These are phyloP conservation scores for Dioscorea alata DNA, from an alignment of 106 monocot species.

Conservation along the genomic window DNA sequence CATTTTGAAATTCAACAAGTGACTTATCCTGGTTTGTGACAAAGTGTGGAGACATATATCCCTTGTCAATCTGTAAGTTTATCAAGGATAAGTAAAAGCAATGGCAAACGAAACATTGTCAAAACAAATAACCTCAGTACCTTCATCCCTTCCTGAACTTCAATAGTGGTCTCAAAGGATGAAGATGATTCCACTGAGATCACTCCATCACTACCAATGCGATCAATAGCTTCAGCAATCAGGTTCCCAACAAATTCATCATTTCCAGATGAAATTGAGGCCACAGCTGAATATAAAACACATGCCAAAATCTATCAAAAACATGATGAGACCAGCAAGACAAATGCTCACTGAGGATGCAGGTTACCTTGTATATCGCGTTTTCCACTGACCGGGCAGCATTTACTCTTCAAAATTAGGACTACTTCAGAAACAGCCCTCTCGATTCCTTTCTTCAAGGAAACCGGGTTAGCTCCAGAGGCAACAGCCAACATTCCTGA, in stretches of 20 bases:
- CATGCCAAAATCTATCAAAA: neutral
- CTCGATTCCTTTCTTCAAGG: constrained; percentile 91
- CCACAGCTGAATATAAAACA: constrained; percentile 30
- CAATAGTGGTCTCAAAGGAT: constrained; percentile 53
- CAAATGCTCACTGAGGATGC: constrained; percentile 32
- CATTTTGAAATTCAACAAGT: constrained; percentile 85
- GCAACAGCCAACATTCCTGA: constrained; percentile 67
- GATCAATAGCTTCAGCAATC: constrained; percentile 62
- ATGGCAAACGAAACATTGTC: neutral
- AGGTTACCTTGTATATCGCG: constrained; percentile 67
- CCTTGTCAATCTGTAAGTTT: constrained; percentile 73
- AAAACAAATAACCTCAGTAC: constrained; percentile 19
- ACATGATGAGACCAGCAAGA: constrained; percentile 52
- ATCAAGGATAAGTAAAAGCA: neutral
- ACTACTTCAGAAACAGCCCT: constrained; percentile 65
- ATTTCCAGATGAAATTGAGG: constrained; percentile 60
- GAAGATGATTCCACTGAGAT: constrained; percentile 62
- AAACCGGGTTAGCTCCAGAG: constrained; percentile 82
- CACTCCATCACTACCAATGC: constrained; percentile 61
- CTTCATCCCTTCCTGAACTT: constrained; percentile 98
- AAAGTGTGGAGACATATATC: constrained; percentile 89
- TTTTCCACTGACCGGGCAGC: constrained; percentile 44
- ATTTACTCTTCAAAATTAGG: constrained; percentile 46
- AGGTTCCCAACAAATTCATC: constrained; percentile 57
- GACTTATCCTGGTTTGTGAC: constrained; percentile 86